phyloP scores from a whole-genome alignment of 2,329 filamentous ascomycete genomes.

The Cladosporium cucumerinum region DNA sequence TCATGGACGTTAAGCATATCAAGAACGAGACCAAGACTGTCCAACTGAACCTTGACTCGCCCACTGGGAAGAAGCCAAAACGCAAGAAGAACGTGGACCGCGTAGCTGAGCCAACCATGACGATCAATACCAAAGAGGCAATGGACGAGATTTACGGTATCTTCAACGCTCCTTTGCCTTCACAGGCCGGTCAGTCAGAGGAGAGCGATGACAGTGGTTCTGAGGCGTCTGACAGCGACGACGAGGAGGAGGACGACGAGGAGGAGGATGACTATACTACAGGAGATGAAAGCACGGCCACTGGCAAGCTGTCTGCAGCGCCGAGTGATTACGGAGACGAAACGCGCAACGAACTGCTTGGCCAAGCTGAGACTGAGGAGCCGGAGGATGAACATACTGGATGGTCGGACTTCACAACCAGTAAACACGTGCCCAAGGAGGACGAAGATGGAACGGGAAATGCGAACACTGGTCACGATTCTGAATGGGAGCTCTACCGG shows the following conservation, averaged over 20 bases:
- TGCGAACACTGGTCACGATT: conserved; percentile 31
- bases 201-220: conserved; percentile 39
- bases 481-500: conserved; percentile 36
- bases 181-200: conserved; percentile 38
- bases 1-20: conserved; percentile 70
- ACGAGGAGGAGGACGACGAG: conserved; percentile 63
- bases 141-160: conserved; percentile 98
- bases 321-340: conserved; percentile 66
- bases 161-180: conserved; percentile 79
- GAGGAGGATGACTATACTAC: conserved; percentile 78
- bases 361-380: conserved; percentile 35
- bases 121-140: conserved; percentile 87
- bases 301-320: conserved; percentile 64
- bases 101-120: conserved; percentile 87
- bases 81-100: conserved; percentile 70
- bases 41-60: conserved; percentile 89
- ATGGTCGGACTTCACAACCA: conserved; percentile 84
- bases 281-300: conserved; percentile 74
- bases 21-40: conserved; percentile 77
- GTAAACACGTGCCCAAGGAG: conserved; percentile 61
- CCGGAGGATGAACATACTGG: conserved; percentile 57
- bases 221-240: conserved; percentile 64
- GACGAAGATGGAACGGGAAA: conserved; percentile 38
- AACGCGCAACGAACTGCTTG: conserved; percentile 51
- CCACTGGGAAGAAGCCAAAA: conserved; percentile 77